Evolutionary conservation across 148 eudicot species (phyloP), one percentile per base, ranked within the genome.

Genomic region (Tetragonia tetragonoides): DNA sequence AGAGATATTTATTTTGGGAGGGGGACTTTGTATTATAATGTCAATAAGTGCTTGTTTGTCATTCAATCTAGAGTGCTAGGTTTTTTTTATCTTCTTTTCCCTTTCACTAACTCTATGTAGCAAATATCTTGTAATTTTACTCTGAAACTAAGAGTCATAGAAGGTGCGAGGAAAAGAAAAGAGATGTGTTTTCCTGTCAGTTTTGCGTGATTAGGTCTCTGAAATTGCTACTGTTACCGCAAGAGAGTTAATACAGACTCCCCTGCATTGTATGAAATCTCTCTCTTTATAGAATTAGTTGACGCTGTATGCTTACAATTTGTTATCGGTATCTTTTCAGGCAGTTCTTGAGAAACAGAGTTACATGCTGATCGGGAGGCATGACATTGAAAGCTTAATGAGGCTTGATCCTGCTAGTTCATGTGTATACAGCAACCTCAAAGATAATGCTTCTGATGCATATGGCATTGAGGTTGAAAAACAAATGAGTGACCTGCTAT

Each of bases 291-390:
- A 28, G 34, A 0, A 28, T 28, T 28, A 28, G 34, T 28, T 28
- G 34, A 28, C 34, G 1, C 34, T 28, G 34, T 28, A 28, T 73
- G 34, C 66, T 72, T 54, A 46, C 70, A 69, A n/a, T 74, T 78
- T 74, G 34, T 79, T 70, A 68, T 56, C 66, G 46, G 37, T 44
- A 57, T 49, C 60, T 60, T 60, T 80, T 68, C 93, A 95, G 99
- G 97, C 99, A 60, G 99, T 96, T 86, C 98, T 96, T 83, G 99
- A 93, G 88, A 96, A 95, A 85, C 97, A 87, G 83, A 90, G 97
- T 86, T 96, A 96, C 87, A 96, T 96, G 99, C 89, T 96, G 69
- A 91, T 96, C 60, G 98, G 99, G 64, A 93, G 99, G 82, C 97
- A 96, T 78, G 99, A 96, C 83, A 81, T 93, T 63, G 99, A 96